phyloP scores from a whole-genome alignment of 2,329 filamentous ascomycete genomes.

The Gnomoniopsis smithogilvyi region DNA sequence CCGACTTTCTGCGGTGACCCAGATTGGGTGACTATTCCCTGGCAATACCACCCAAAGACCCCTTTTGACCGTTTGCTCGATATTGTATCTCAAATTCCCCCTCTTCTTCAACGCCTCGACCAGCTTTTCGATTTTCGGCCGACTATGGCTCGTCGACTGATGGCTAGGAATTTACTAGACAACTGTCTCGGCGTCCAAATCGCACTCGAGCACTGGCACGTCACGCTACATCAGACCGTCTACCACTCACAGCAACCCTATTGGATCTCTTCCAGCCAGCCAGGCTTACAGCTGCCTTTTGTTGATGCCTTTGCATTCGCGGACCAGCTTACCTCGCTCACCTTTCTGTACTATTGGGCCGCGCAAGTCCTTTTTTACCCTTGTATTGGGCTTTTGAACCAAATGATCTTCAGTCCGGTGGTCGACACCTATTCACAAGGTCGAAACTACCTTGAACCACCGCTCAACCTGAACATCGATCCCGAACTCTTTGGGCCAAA shows the following conservation, averaged over 20 bases:
- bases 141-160: constrained; percentile 38
- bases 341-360: constrained; percentile 54
- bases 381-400: constrained; percentile 44
- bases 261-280: constrained; percentile 34
- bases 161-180: constrained; percentile 45
- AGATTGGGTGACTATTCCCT: constrained; percentile 51
- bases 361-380: constrained; percentile 46
- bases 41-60: constrained; percentile 49
- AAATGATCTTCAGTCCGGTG: constrained; percentile 40
- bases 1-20: constrained; percentile 47
- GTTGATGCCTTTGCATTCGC: constrained; percentile 42
- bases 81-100: constrained; percentile 43
- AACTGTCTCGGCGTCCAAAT: constrained; percentile 45
- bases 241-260: constrained; percentile 31
- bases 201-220: constrained; percentile 47
- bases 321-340: constrained; percentile 40
- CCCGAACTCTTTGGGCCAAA: constrained; percentile 40
- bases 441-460: constrained; percentile 36
- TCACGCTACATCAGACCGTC: constrained; percentile 21
- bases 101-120: constrained; percentile 44
- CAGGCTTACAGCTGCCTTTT: constrained; percentile 39
- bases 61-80: constrained; percentile 51
- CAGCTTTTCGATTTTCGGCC: constrained; percentile 35
- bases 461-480: constrained; percentile 37
- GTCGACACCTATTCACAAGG: constrained; percentile 33